These are phyloP conservation scores for Blastobotrys buckinghamii DNA, from an alignment of 1,139 yeast species.

Conservation along the genomic window DNA sequence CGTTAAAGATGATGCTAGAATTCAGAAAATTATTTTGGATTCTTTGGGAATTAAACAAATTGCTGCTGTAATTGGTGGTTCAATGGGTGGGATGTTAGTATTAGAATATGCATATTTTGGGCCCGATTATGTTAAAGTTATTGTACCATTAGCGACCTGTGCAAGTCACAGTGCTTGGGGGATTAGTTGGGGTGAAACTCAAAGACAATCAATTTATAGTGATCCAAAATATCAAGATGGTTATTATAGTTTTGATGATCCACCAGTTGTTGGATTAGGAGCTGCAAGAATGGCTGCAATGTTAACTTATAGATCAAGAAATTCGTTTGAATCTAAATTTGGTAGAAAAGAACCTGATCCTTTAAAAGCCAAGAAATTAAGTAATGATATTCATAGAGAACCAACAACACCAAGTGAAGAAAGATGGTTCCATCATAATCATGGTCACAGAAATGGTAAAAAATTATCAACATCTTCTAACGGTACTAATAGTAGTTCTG, in stretches of 20 bases:
- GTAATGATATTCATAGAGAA: conserved; percentile 22
- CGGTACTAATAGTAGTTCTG: conserved; percentile 11
- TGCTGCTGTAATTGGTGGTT: conserved; percentile 90
- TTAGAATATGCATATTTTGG: conserved; percentile 79
- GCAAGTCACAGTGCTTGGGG: conserved; percentile 98
- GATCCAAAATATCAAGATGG: conserved; percentile 93
- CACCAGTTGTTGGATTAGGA: conserved; percentile 80
- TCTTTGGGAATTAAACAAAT: conserved; percentile 63
- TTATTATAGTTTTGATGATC: conserved; percentile 66
- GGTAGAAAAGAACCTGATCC: conserved; percentile 69
- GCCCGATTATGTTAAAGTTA: conserved; percentile 58
- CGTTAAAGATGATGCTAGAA: conserved; percentile 77
- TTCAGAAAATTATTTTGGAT: conserved; percentile 73
- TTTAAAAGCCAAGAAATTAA: conserved; percentile 28
- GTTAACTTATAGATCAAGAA: conserved; percentile 84
- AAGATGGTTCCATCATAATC: conserved; percentile 60
- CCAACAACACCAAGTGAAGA: conserved; percentile 43
- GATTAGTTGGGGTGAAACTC: conserved; percentile 98
- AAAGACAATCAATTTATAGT: conserved; percentile 88
- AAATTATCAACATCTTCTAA: conserved; percentile 20
- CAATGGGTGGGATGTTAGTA: conserved; percentile 99
- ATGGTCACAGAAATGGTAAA: conserved; percentile 43
- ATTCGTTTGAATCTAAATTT: conserved; percentile 84
- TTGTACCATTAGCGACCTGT: conserved; percentile 86
- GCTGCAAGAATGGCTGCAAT: conserved; percentile 98